These are phyloP conservation scores for Thielaviopsis populi DNA, from an alignment of 2,329 filamentous ascomycete species.

Conservation along the genomic window DNA sequence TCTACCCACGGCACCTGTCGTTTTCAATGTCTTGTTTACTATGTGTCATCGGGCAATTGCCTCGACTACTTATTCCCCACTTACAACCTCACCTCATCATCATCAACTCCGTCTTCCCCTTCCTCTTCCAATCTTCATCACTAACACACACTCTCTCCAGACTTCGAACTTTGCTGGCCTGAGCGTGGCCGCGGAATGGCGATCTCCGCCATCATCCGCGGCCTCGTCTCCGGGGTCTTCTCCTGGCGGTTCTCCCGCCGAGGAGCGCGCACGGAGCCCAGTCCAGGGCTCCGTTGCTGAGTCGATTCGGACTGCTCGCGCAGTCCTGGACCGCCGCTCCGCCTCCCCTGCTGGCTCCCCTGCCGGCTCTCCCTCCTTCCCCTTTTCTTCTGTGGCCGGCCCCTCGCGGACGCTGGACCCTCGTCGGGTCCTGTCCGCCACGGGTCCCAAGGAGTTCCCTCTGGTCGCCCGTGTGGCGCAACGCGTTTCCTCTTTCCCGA, in stretches of 20 bases:
- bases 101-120: neutral
- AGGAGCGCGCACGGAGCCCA: neutral
- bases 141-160: neutral
- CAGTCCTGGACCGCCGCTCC: neutral
- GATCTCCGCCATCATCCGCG: neutral
- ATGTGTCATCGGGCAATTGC: neutral
- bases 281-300: neutral
- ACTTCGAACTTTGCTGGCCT: neutral
- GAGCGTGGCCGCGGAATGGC: neutral
- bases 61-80: neutral
- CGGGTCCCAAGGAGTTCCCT: neutral
- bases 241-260: neutral
- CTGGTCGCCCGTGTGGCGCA: neutral
- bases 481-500: no score
- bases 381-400: neutral
- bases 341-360: neutral
- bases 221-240: neutral
- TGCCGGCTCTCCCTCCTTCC: neutral
- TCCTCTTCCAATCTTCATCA: neutral
- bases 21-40: neutral
- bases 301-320: neutral
- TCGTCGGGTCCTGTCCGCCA: neutral
- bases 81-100: neutral
- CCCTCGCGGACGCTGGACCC: neutral
- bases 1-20: neutral